phyloP scores from a whole-genome alignment of 768 basidiomycete species.

The Saitozyma podzolica region DNA sequence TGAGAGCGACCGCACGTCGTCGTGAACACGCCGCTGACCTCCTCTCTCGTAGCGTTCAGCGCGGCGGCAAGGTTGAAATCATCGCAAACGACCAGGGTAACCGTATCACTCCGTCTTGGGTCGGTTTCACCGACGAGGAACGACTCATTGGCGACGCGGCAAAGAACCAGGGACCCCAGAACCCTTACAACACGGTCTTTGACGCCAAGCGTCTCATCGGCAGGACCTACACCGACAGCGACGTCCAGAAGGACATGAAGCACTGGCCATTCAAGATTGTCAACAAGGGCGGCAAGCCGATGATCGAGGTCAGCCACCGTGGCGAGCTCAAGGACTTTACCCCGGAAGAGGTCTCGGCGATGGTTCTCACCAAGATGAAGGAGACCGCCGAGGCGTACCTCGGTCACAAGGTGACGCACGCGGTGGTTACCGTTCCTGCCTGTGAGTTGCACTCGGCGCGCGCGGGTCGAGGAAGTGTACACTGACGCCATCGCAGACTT shows the following conservation, averaged over 20 bases:
- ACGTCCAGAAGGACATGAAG: slow-evolving; percentile 58
- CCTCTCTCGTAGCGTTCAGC: slow-evolving; percentile 64
- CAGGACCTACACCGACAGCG: slow-evolving; percentile 71
- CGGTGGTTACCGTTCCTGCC: slow-evolving; percentile 72
- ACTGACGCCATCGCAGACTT: slow-evolving; percentile 60
- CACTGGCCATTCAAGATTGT: slow-evolving; percentile 57
- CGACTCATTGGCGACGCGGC: slow-evolving; percentile 88
- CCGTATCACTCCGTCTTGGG: slow-evolving; percentile 88
- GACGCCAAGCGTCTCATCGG: slow-evolving; percentile 96
- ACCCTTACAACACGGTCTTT: slow-evolving; percentile 91
- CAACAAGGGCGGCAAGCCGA: slow-evolving; percentile 53
- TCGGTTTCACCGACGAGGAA: slow-evolving; percentile 75
- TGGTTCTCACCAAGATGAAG: slow-evolving; percentile 70
- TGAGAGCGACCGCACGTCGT: slow-evolving; percentile 12
- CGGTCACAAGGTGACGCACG: slow-evolving; percentile 65
- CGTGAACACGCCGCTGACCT: slow-evolving; percentile 3
- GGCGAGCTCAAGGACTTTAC: slow-evolving; percentile 60
- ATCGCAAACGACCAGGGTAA: slow-evolving; percentile 88
- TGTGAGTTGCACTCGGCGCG: slow-evolving; percentile 51
- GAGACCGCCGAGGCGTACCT: slow-evolving; percentile 71
- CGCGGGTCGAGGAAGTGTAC: background rate
- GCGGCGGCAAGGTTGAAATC: slow-evolving; percentile 81
- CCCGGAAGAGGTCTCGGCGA: slow-evolving; percentile 70
- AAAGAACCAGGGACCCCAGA: slow-evolving; percentile 91
- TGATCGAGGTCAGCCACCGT: slow-evolving; percentile 60